Evolutionary conservation across 2,329 filamentous ascomycete genomes (phyloP), one percentile per base, ranked within the genome.

Genomic region (Paecilomyces niveus): DNA sequence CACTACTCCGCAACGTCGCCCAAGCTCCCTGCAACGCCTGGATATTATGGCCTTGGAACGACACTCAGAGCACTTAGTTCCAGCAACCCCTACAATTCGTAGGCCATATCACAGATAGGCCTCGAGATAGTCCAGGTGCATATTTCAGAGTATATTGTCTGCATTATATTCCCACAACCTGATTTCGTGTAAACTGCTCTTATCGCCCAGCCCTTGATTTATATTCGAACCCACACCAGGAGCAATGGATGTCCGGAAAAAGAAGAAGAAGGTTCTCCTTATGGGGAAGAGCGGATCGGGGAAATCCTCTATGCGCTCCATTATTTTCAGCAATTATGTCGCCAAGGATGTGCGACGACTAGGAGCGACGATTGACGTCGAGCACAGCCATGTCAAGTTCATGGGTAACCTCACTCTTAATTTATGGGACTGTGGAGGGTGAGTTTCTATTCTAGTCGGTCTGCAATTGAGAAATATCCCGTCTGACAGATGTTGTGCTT

Each of bases 271-370:
- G 82, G 89, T 92, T 55, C 80, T 92, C 54, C 80, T 92, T 62
- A 92, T 92, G 94, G 94, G 94, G 67, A 97, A 97, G 80, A 96
- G 90, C 62, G 94, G 94, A 57, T 96, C 93, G 0, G 94, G 94
- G 57, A 99, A 99, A 78, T 97, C 92, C 50, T 97, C 92, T 58
- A 99, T 99, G 94, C 85, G 94, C 63, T 94, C 89, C 70, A 97
- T 99, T 71, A 97, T 99, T 73, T 99, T 99, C 78, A 96, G 90
- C 80, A 97, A 97, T 76, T 97, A 97, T 74, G 92, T 97, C 64
- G 94, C 94, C 58, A 92, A 95, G 71, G 94, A 99, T 74, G 96
- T 96, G 6, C 84, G 94, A 45, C 82, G 94, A 59, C 80, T 99
- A 58, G 94, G 94, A 65, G 94, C 94, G 1, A 99, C 94, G 11